phyloP scores from a whole-genome alignment of 1,284 basidiomycete species.

The Sporisorium reilianum region DNA sequence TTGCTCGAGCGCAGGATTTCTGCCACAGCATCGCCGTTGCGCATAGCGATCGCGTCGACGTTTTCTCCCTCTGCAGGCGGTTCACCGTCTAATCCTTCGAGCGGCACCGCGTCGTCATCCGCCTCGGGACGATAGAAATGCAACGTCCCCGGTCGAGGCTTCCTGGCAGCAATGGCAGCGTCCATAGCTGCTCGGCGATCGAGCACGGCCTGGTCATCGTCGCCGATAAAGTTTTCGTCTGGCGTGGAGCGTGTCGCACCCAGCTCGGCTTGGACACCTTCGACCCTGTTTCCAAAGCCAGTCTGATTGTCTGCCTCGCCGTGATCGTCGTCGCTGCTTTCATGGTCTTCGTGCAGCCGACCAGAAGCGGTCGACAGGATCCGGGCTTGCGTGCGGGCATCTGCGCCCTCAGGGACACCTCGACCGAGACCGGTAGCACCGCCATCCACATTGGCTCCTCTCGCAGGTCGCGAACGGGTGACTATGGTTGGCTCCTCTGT shows the following conservation, averaged over 20 bases:
- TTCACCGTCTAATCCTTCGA: slow-evolving; percentile 11
- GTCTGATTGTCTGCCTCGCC: background rate
- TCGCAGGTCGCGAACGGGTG: slow-evolving; percentile 1
- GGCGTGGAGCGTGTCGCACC: slow-evolving; percentile 25
- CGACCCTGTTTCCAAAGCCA: slow-evolving; percentile 6
- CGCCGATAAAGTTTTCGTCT: slow-evolving; percentile 35
- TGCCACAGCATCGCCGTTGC: slow-evolving; percentile 21
- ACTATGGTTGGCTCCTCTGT: background rate
- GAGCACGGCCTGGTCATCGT: slow-evolving; percentile 32
- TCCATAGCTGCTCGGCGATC: slow-evolving; percentile 35
- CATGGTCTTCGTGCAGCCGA: slow-evolving; percentile 32
- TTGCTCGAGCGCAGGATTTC: slow-evolving; percentile 19
- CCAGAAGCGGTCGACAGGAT: slow-evolving; percentile 38
- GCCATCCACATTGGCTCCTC: background rate
- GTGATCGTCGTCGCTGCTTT: slow-evolving; percentile 14
- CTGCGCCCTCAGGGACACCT: slow-evolving; percentile 18
- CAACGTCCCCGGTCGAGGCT: slow-evolving; percentile 32
- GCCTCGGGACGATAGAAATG: slow-evolving; percentile 31
- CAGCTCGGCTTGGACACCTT: slow-evolving; percentile 13
- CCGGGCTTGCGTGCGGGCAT: slow-evolving; percentile 7
- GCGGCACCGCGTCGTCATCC: slow-evolving; percentile 26
- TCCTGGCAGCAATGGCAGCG: slow-evolving; percentile 31
- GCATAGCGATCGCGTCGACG: slow-evolving; percentile 33
- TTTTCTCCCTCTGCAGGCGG: slow-evolving; percentile 15
- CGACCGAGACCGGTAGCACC: slow-evolving; percentile 27